phyloP scores from a whole-genome alignment of 805 yeast genomes.

The Yamadazyma insecticola region DNA sequence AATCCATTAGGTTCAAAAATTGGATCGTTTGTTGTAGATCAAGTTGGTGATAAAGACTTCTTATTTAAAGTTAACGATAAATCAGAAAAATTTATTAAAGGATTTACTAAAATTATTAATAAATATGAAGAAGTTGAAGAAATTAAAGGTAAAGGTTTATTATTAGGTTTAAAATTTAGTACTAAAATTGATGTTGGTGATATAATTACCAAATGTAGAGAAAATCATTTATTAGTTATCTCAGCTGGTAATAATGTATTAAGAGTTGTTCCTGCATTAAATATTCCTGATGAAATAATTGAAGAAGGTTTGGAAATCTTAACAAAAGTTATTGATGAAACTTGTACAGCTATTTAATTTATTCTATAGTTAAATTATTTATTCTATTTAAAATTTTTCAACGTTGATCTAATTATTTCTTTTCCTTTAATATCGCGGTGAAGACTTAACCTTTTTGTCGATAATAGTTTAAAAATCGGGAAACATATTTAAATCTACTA shows the following conservation, averaged over 20 bases:
- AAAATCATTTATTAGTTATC: slow-evolving; percentile 75
- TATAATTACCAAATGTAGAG: slow-evolving; percentile 67
- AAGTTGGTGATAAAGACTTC: slow-evolving; percentile 58
- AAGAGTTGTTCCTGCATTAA: slow-evolving; percentile 89
- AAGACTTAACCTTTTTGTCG: no score
- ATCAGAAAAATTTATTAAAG: slow-evolving; percentile 50
- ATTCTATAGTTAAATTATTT: no score
- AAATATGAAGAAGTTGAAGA: slow-evolving; percentile 61
- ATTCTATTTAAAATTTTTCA: no score
- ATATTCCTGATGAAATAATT: slow-evolving; percentile 66
- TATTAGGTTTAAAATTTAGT: slow-evolving; percentile 76
- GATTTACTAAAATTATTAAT: slow-evolving; percentile 46
- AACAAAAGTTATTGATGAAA: slow-evolving; percentile 43
- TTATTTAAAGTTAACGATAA: slow-evolving; percentile 56
- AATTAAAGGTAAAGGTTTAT: slow-evolving; percentile 84
- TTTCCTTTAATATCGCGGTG: no score
- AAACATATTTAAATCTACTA: no score
- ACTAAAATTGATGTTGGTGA: slow-evolving; percentile 51
- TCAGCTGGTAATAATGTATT: slow-evolving; percentile 91
- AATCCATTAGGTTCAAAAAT: slow-evolving; percentile 88
- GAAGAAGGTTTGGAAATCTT: slow-evolving; percentile 69
- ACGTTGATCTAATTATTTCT: no score
- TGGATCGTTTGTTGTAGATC: slow-evolving; percentile 69
- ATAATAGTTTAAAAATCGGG: no score
- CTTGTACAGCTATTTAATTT: no score